These are phyloP conservation scores for Nakaseomyces sp. DNA, from an alignment of 1,139 yeast genomes.

Conservation along the genomic window DNA sequence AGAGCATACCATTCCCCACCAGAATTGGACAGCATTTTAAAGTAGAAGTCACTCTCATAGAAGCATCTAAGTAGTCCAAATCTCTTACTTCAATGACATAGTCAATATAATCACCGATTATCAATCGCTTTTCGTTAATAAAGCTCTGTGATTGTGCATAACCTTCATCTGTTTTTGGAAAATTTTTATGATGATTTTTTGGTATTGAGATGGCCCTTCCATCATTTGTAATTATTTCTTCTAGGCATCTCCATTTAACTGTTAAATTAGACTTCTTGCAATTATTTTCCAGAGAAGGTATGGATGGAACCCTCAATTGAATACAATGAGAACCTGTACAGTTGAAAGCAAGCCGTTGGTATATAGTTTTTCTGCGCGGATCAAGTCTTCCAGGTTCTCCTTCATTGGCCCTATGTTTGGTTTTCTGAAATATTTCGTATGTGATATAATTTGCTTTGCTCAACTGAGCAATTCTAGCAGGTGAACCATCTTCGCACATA, in stretches of 20 bases:
- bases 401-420: slow-evolving; percentile 22
- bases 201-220: slow-evolving; percentile 20
- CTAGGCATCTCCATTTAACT: slow-evolving; percentile 18
- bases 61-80: slow-evolving; percentile 22
- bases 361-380: slow-evolving; percentile 15
- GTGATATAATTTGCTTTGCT: slow-evolving; percentile 37
- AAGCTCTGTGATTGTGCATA: slow-evolving; percentile 13
- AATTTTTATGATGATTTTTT: slow-evolving; percentile 20
- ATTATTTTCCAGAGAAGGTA: slow-evolving; percentile 19
- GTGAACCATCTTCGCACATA: slow-evolving; percentile 37
- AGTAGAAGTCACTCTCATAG: slow-evolving; percentile 28
- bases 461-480: slow-evolving; percentile 33
- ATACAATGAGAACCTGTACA: slow-evolving; percentile 34
- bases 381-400: slow-evolving; percentile 17
- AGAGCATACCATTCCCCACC: slow-evolving; percentile 27
- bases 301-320: slow-evolving; percentile 27
- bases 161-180: slow-evolving; percentile 21
- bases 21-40: slow-evolving; percentile 33
- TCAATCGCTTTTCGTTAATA: slow-evolving; percentile 11
- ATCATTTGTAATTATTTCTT: slow-evolving; percentile 17
- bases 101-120: slow-evolving; percentile 22
- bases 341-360: slow-evolving; percentile 26
- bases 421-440: slow-evolving; percentile 32
- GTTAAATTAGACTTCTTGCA: slow-evolving; percentile 13
- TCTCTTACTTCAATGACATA: slow-evolving; percentile 35